These are phyloP conservation scores for Paracamarosporium sp. DNA, from an alignment of 2,329 filamentous ascomycete genomes.

Conservation along the genomic window DNA sequence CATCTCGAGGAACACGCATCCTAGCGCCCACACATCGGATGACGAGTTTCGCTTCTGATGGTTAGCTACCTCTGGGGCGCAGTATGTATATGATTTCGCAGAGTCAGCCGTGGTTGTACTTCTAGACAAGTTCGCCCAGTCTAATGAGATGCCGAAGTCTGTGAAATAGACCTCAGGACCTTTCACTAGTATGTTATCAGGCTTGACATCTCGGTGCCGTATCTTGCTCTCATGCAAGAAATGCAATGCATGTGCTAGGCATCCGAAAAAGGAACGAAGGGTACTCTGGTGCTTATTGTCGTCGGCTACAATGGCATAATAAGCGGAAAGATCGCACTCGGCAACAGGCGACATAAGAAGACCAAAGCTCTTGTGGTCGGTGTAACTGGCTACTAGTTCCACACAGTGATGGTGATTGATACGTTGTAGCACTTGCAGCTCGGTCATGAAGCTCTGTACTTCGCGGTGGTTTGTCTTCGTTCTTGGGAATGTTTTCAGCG, in stretches of 20 bases:
- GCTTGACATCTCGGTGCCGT: slow-evolving; percentile 19
- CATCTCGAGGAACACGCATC: not conserved
- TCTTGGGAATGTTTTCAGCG: not conserved
- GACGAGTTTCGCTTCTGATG: not conserved
- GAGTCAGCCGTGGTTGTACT: slow-evolving; percentile 6
- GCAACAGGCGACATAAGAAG: not conserved
- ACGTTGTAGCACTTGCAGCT: slow-evolving; percentile 6
- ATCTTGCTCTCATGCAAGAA: slow-evolving; percentile 14
- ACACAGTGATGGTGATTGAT: slow-evolving; percentile 14
- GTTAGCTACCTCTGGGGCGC: slow-evolving; percentile 15
- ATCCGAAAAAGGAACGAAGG: slow-evolving; percentile 26
- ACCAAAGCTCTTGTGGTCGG: not conserved
- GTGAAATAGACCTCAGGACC: slow-evolving; percentile 4
- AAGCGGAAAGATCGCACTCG: not conserved
- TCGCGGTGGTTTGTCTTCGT: too few species aligned
- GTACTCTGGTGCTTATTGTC: not conserved
- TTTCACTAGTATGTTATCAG: not conserved
- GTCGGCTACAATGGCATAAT: not conserved
- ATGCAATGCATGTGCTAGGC: slow-evolving; percentile 22
- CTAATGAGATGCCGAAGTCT: slow-evolving; percentile 15
- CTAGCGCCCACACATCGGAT: not conserved
- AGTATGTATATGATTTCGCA: slow-evolving; percentile 5
- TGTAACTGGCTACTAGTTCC: slow-evolving; percentile 23
- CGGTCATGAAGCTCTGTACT: slow-evolving; percentile 11
- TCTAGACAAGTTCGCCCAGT: slow-evolving; percentile 1